These are phyloP conservation scores for Phytophthora idaei DNA, from an alignment of 352 stramenopile species.

Conservation along the genomic window DNA sequence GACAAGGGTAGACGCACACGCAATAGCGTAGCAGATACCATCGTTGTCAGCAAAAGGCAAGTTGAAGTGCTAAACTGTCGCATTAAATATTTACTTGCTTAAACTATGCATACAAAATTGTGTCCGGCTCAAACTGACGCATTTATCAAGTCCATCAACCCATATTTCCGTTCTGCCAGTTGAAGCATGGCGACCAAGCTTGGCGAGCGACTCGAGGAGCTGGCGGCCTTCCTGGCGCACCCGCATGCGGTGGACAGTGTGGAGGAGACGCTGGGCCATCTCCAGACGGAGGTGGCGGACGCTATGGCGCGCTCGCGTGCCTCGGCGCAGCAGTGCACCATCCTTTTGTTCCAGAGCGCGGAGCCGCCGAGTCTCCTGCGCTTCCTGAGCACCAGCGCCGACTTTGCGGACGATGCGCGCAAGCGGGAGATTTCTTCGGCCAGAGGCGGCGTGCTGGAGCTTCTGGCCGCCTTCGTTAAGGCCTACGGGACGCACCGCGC, in stretches of 20 bases:
- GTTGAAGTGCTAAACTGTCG: no score
- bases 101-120: no score
- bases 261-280: slow-evolving; percentile 64
- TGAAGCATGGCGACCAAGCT: slow-evolving; percentile 52
- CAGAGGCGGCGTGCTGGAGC: slow-evolving; percentile 51
- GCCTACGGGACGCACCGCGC: slow-evolving; percentile 49
- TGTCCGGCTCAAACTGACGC: neutral
- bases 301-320: slow-evolving; percentile 65
- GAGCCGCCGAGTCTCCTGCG: slow-evolving; percentile 58
- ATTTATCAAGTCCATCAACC: slow-evolving; percentile 2
- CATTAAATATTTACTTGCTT: no score
- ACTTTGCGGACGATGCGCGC: slow-evolving; percentile 54
- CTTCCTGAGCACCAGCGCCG: slow-evolving; percentile 60
- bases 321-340: slow-evolving; percentile 66
- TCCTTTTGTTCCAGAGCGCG: slow-evolving; percentile 60
- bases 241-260: slow-evolving; percentile 65
- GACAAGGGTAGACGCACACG: no score
- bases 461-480: slow-evolving; percentile 61
- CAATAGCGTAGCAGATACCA: no score
- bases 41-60: no score
- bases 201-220: slow-evolving; percentile 62
- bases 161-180: slow-evolving; percentile 10
- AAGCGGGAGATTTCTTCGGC: slow-evolving; percentile 65
- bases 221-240: slow-evolving; percentile 64
- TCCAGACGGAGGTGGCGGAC: slow-evolving; percentile 48